Base-by-base conservation (phyloP, 805 yeast genomes). In the Ogataea ramenticola region DNA sequence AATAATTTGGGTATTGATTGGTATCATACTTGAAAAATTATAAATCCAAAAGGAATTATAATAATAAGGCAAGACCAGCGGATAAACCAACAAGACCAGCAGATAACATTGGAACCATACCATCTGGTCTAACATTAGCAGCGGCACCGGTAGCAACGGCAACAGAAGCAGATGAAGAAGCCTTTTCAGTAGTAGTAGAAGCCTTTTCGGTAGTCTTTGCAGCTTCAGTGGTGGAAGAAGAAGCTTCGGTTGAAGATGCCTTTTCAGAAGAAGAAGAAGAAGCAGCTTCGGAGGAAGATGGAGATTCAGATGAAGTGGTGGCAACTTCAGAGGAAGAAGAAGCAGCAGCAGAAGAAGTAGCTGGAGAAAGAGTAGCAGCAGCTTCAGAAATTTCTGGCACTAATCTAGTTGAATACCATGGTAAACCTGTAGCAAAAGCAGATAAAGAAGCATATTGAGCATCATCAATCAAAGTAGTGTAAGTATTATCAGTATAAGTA, bases 401-500 rank as follows among this genome's bases (percentile, higher is more conserved):
- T 27, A 63, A 44, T 56, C 68, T 60, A 19, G 57, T 46, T 2
- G 60, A 52, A 44, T 62, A 63, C 67, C 68, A 63, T 45, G 67
- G 66, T 36, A 64, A 50, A 33, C 49, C 60, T 17, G 66, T 58
- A 12, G 55, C 66, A 44, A 61, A 57, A 6, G 49, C 45, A 12
- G 60, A 51, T 22, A 61, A 44, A 4, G 54, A 41, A 3, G 49
- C 33, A 21, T 43, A 39, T 35, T 45, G 45, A 1, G 42, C 47
- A 24, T 53, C 29, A 43, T 58, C 50, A 46, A 64, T 56, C 46
- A 70, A 57, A 31, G 74, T 69, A 38, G 74, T 70, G 57, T 67
- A 70, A n/a, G 70, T 58, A 42, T 67, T 64, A 52, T 70, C 72
- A 11, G 69, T 70, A 56, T 69, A 70, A 38, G 73, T 70, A 29